phyloP scores from a whole-genome alignment of 305 asterid genomes.

The Coffea humblotiana region DNA sequence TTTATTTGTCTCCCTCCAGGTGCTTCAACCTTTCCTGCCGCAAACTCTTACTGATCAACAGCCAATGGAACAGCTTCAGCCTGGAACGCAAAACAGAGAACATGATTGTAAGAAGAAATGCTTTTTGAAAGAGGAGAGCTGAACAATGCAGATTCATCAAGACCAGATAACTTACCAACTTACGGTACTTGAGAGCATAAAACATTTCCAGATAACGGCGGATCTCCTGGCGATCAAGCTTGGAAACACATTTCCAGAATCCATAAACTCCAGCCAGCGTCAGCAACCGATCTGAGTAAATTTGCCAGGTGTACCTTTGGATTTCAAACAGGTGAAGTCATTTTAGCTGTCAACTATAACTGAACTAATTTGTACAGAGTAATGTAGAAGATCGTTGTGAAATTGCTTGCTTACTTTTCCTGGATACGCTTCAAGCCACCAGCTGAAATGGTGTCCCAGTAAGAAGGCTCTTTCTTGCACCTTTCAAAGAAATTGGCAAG shows the following conservation, averaged over 20 bases:
- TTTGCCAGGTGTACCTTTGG: slow-evolving; percentile 38
- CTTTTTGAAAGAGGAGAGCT: not conserved
- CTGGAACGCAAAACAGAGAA: slow-evolving; percentile 20
- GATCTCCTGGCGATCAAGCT: slow-evolving; percentile 51
- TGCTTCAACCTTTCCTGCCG: not conserved
- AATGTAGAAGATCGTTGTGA: no score
- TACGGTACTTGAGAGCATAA: slow-evolving; percentile 49
- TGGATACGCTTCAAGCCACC: slow-evolving; percentile 46
- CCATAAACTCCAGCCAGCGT: slow-evolving; percentile 50
- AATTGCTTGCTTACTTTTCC: slow-evolving; percentile 41
- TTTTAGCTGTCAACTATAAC: not conserved
- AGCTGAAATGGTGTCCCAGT: slow-evolving; percentile 41
- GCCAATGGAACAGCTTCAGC: slow-evolving; percentile 51
- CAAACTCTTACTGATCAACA: slow-evolving; percentile 25
- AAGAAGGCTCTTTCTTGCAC: slow-evolving; percentile 35
- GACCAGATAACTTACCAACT: slow-evolving; percentile 30
- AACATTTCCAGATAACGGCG: slow-evolving; percentile 58
- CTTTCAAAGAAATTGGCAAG: slow-evolving; percentile 39
- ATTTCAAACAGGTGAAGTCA: not conserved
- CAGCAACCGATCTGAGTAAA: slow-evolving; percentile 43
- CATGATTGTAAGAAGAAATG: not conserved
- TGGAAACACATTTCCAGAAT: slow-evolving; percentile 51
- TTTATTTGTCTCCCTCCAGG: slow-evolving; percentile 7
- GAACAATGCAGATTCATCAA: not conserved
- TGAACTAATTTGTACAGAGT: no score